These are phyloP conservation scores for Cladochytrium replicatum DNA, from an alignment of 192 early-diverging fungal genomes.

Conservation along the genomic window DNA sequence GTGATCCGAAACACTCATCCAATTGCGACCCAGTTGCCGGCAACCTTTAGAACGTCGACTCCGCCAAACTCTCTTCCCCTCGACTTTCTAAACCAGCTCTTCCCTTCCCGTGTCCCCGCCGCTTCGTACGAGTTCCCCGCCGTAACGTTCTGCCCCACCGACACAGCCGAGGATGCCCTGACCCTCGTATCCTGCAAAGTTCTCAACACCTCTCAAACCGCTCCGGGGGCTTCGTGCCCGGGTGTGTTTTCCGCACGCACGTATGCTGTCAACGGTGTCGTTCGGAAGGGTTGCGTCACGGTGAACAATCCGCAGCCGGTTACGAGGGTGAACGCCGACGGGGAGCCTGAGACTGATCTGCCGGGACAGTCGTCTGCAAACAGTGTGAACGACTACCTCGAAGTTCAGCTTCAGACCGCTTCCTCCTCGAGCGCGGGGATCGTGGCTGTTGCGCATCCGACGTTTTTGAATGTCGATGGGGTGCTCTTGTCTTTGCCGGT, in stretches of 20 bases:
- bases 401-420: no score
- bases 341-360: no score
- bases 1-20: no score
- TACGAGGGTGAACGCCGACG: conserved; percentile 3
- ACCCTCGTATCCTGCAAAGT: conserved; percentile 9
- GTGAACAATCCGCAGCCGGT: conserved; percentile 27
- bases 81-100: conserved; percentile 26
- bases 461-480: no score
- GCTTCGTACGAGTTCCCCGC: conserved; percentile 38
- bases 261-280: conserved; percentile 12
- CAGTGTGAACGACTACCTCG: no score
- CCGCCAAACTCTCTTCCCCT: conserved; percentile 19
- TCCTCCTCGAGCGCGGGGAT: no score
- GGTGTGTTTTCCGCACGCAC: conserved; percentile 7
- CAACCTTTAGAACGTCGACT: conserved; percentile 31
- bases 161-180: conserved; percentile 7
- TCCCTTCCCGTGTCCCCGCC: conserved; percentile 22
- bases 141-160: conserved; percentile 28
- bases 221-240: conserved; percentile 15
- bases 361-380: no score
- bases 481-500: no score
- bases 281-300: conserved; percentile 21
- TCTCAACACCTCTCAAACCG: conserved; percentile 5
- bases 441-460: no score
- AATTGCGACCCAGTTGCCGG: conserved; percentile 21